Conservation (phyloP, 306 rosid genomes). For the Begonia fuchsioides region DNA sequence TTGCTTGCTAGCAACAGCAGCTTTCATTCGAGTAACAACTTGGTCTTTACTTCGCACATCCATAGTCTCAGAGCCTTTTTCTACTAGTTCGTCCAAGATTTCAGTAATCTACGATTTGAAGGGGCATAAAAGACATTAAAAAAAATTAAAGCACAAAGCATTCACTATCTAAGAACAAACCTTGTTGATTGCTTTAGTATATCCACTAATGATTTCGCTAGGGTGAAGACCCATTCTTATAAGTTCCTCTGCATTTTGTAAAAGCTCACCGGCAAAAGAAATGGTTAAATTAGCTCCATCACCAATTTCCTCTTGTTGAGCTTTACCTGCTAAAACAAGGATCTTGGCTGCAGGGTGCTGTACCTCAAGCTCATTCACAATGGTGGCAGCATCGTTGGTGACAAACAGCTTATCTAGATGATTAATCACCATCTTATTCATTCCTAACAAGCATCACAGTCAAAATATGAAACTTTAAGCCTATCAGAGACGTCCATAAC, state of each 20-base stretch:
- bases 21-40: slow-evolving; percentile 71
- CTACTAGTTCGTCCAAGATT: slow-evolving; percentile 62
- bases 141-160: too few species aligned
- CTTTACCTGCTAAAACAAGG: slow-evolving; percentile 83
- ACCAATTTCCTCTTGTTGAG: slow-evolving; percentile 91
- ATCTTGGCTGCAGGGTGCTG: slow-evolving; percentile 96
- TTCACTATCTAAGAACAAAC: slow-evolving; percentile 13
- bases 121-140: too few species aligned
- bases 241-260: too few species aligned
- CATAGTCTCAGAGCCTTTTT: slow-evolving; percentile 72
- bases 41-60: slow-evolving; percentile 77
- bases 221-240: slow-evolving; percentile 96
- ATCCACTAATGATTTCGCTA: slow-evolving; percentile 89
- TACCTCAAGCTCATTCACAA: slow-evolving; percentile 86
- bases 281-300: slow-evolving; percentile 90
- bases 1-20: slow-evolving; percentile 97
- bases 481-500: slow-evolving; percentile 1
- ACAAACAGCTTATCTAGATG: slow-evolving; percentile 90
- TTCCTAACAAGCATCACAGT: slow-evolving; percentile 25
- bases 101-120: slow-evolving; percentile 33
- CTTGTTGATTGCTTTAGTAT: slow-evolving; percentile 67
- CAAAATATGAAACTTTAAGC: neutral
- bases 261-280: slow-evolving; percentile 89
- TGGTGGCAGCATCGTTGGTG: slow-evolving; percentile 80
- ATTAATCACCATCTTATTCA: slow-evolving; percentile 97